Evolutionary conservation across 495 filamentous ascomycete genomes (phyloP).

Genomic region (Copromyces sp.): DNA sequence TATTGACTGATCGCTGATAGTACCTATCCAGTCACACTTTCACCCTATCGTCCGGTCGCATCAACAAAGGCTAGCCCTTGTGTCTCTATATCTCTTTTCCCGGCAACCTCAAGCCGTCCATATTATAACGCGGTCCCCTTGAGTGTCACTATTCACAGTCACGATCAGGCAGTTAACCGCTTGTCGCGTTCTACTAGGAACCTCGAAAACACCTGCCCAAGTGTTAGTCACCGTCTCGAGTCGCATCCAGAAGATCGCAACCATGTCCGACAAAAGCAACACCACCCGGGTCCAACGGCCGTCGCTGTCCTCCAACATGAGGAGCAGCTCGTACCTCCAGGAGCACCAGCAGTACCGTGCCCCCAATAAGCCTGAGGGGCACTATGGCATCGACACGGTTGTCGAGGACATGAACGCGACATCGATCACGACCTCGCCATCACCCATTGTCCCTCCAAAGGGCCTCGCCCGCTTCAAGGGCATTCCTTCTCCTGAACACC

Average conservation of each 20-base stretch:
- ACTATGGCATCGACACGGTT: slow-evolving; percentile 45
- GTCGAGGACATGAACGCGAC: slow-evolving; percentile 36
- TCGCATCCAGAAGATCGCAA: slow-evolving; percentile 2
- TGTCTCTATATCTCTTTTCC: neutral
- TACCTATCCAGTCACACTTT: neutral
- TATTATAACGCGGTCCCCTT: neutral
- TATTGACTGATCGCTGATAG: neutral
- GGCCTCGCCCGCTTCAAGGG: slow-evolving; percentile 39
- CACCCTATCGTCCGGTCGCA: neutral
- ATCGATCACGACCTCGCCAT: slow-evolving; percentile 13
- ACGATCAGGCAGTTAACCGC: neutral
- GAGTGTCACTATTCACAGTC: neutral
- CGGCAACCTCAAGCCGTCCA: neutral
- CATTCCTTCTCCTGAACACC: slow-evolving; percentile 39
- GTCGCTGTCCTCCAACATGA: slow-evolving; percentile 39
- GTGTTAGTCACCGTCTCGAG: neutral
- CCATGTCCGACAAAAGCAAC: slow-evolving; percentile 28
- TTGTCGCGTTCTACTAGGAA: neutral
- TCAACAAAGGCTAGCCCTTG: neutral
- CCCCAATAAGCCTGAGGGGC: slow-evolving; percentile 39
- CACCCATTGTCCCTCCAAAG: slow-evolving; percentile 16
- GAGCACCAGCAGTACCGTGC: slow-evolving; percentile 70
- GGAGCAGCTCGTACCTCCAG: slow-evolving; percentile 58
- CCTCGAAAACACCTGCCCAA: neutral
- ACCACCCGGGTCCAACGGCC: slow-evolving; percentile 29